Base-by-base conservation (phyloP, 352 stramenopile species). In the Globisporangium orthogonon region DNA sequence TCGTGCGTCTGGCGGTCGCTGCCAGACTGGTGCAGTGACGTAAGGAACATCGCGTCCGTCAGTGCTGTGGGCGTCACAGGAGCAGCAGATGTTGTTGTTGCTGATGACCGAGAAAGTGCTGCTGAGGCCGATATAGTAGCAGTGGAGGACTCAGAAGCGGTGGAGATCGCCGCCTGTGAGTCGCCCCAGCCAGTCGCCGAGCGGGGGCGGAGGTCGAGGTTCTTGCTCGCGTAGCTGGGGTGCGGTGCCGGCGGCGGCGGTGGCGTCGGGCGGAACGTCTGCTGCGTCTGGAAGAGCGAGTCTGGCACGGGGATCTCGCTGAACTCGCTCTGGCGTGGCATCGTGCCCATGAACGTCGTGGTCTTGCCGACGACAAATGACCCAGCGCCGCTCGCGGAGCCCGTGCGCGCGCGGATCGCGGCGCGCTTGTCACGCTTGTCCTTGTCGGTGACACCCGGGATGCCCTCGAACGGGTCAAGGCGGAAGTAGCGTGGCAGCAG, bases 401-500 rank as follows among this genome's bases (percentile, higher is more conserved):
- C 44, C 7, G 45, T 43, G 47, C 44, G 41, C 41, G 28, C 41
- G 17, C 41, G 41, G 41, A 47, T 47, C 23, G 23, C 23, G 41
- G 41, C 2, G 41, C 41, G 35, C 35, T 37, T 37, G 35, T 11
- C 35, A 13, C 35, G 41, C 15, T 7, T 17, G 15, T 47, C 39
- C 33, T 60, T 65, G 28, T 47, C 47, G 4, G 28, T 31, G 3
- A 44, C 48, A 31, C 50, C 60, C 3, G 60, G 60, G 53, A 66
- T 61, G 47, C 60, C 60, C 48, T 66, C 60, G 33, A 40, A 66
- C 23, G 54, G 76, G 44, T 91, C 81, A 9, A 91, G 60, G 4
- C 67, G 55, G 54, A 89, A 87, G 43, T 86, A 80, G 1, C 74
- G 67, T 7, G 81, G 81, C 50, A 91, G 59, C n/a, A 91, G 63